phyloP scores from a whole-genome alignment of 2,329 filamentous ascomycete genomes.

The Penicillium sp. region DNA sequence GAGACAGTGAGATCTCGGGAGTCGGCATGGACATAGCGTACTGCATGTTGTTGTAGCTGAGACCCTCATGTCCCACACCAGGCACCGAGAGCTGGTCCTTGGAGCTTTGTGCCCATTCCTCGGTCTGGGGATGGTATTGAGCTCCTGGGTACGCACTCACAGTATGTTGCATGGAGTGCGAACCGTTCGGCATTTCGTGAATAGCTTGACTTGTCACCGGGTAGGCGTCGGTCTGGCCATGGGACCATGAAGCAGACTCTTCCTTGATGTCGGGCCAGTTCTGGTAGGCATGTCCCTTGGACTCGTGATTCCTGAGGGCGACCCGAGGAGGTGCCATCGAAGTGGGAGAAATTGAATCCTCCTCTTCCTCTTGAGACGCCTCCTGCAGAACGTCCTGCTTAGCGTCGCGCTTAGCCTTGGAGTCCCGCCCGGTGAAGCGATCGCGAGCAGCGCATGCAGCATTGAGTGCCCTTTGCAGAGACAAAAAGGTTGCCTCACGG shows the following conservation, averaged over 20 bases:
- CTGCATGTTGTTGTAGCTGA: constrained; percentile 32
- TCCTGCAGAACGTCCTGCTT: constrained; percentile 9
- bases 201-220: constrained; percentile 23
- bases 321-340: constrained; percentile 24
- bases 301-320: constrained; percentile 12
- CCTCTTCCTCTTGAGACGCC: constrained; percentile 22
- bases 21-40: constrained; percentile 31
- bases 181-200: constrained; percentile 13
- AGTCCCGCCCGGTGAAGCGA: constrained; percentile 26
- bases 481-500: constrained; percentile 44
- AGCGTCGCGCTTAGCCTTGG: constrained; percentile 10
- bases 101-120: constrained; percentile 29
- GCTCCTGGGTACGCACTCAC: constrained; percentile 15
- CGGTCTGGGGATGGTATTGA: constrained; percentile 17
- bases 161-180: constrained; percentile 16
- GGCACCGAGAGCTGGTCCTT: constrained; percentile 21
- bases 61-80: constrained; percentile 22
- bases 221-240: constrained; percentile 23
- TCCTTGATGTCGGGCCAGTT: constrained; percentile 31
- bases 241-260: constrained; percentile 27
- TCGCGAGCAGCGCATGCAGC: constrained; percentile 42
- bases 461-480: constrained; percentile 45
- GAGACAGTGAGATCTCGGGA: constrained; percentile 27
- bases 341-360: constrained; percentile 27
- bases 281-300: constrained; percentile 20